Evolutionary conservation across 2,329 filamentous ascomycete genomes (phyloP).

Genomic region (Mycosphaerella sp.): DNA sequence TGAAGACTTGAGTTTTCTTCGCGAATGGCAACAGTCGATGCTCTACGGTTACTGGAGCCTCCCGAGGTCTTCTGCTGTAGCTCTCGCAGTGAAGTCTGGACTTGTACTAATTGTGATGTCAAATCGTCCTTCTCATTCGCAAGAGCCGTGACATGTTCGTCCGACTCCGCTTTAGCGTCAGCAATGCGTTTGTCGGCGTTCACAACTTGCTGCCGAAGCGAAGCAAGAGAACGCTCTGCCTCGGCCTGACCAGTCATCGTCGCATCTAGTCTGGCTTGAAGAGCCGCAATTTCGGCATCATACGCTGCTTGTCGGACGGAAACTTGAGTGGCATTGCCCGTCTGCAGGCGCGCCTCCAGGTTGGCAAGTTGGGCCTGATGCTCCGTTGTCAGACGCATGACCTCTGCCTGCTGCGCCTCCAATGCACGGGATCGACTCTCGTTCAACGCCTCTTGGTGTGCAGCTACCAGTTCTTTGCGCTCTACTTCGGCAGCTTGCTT

Average conservation of each 20-base stretch:
- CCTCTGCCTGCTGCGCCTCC: constrained; percentile 15
- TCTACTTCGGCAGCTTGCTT: constrained; percentile 9
- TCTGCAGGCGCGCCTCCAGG: constrained; percentile 14
- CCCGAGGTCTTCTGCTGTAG: constrained; percentile 13
- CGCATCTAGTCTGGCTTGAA: constrained; percentile 25
- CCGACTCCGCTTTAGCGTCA: constrained; percentile 14
- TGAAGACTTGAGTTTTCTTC: constrained; percentile 20
- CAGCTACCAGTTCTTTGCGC: constrained; percentile 8
- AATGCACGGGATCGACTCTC: constrained; percentile 5
- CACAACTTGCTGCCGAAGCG: constrained; percentile 18
- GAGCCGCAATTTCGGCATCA: constrained; percentile 17
- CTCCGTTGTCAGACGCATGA: constrained; percentile 14
- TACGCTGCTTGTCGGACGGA: constrained; percentile 13
- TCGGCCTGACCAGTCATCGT: constrained; percentile 25
- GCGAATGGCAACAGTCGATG: constrained; percentile 2
- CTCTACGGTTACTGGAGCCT: constrained; percentile 9
- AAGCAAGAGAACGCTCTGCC: constrained; percentile 20
- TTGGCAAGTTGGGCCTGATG: constrained; percentile 13
- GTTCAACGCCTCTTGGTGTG: constrained; percentile 9
- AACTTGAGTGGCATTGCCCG: constrained; percentile 8
- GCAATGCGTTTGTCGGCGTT: constrained; percentile 19
- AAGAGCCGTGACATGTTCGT: constrained; percentile 16
- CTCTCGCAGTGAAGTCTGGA: constrained; percentile 16
- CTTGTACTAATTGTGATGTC: constrained; percentile 16
- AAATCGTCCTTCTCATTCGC: constrained; percentile 18